A percentile compares a stretch with the other conserved stretches of the same genome.
Evolutionary conservation across 1,139 yeast species (phyloP).

Genomic region (Komagataea norvegica): DNA sequence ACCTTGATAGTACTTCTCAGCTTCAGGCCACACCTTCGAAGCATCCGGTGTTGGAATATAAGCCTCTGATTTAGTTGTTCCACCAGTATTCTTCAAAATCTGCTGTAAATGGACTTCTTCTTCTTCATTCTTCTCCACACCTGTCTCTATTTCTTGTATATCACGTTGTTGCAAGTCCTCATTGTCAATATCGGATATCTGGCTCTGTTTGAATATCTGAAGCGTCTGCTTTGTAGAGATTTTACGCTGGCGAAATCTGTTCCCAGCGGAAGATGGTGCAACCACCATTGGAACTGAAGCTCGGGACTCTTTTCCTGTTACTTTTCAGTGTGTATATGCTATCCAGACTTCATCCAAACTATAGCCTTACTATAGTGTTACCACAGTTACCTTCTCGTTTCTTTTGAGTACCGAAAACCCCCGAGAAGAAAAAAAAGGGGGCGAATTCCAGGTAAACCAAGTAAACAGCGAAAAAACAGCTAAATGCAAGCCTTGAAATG

Average conservation of each 20-base stretch:
- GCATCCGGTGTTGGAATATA: slow-evolving; percentile 99
- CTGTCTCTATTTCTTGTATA: slow-evolving; percentile 87
- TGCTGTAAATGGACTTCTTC: slow-evolving; percentile 95
- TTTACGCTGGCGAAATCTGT: slow-evolving; percentile 27
- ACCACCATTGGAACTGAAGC: no score
- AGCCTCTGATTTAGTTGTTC: slow-evolving; percentile 46
- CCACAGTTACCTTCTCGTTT: neutral
- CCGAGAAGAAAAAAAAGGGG: neutral
- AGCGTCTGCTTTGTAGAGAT: slow-evolving; percentile 53
- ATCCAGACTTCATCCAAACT: no score
- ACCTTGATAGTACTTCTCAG: slow-evolving; percentile 63
- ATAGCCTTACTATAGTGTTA: neutral
- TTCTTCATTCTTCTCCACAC: slow-evolving; percentile 97
- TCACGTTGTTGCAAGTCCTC: slow-evolving; percentile 73
- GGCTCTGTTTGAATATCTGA: slow-evolving; percentile 70
- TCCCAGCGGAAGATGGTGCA: slow-evolving; percentile 21
- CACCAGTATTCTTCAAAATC: slow-evolving; percentile 42
- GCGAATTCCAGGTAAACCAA: neutral
- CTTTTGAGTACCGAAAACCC: neutral
- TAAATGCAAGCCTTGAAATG: neutral
- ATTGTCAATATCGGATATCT: slow-evolving; percentile 73
- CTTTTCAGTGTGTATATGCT: no score
- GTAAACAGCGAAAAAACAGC: neutral
- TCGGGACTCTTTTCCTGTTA: no score
- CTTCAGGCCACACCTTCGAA: slow-evolving; percentile 75